Evolutionary conservation across 1,139 yeast species (phyloP).

Genomic region (Debaryomycetaceae sp.): DNA sequence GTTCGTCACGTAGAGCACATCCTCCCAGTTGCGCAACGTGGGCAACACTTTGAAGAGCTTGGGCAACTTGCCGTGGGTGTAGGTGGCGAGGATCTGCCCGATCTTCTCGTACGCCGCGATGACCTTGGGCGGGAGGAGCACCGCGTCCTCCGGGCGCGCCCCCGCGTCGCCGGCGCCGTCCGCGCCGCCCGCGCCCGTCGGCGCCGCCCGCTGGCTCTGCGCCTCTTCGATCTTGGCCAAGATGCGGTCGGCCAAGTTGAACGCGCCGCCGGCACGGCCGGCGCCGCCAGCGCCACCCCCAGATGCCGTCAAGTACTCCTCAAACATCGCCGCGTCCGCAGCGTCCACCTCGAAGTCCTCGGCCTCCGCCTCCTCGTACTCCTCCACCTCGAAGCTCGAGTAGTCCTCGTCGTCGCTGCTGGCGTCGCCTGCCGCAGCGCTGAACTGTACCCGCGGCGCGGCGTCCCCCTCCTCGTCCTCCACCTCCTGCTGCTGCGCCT

Average conservation of each 20-base stretch:
- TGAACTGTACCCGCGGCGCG: constrained; percentile 20
- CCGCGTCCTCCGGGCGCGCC: constrained; percentile 44
- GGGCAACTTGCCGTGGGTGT: constrained; percentile 94
- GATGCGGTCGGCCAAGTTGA: constrained; percentile 85
- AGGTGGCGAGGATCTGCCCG: constrained; percentile 82
- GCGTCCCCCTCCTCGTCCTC: constrained; percentile 53
- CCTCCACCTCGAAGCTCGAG: constrained; percentile 48
- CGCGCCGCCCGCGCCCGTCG: constrained; percentile 19
- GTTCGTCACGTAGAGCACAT: constrained; percentile 83
- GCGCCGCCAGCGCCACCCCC: constrained; percentile 23
- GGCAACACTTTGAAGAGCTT: constrained; percentile 94
- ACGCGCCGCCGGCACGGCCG: constrained; percentile 43
- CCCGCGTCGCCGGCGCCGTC: constrained; percentile 37
- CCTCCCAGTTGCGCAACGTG: constrained; percentile 90
- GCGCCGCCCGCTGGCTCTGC: constrained; percentile 36
- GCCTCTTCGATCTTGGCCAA: constrained; percentile 83
- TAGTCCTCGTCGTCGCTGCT: constrained; percentile 36
- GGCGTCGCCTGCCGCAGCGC: constrained; percentile 25
- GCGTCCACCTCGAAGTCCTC: constrained; percentile 64
- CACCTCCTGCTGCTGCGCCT: constrained; percentile 87
- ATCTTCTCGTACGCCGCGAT: constrained; percentile 91
- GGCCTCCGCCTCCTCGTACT: constrained; percentile 41
- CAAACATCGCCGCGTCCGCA: constrained; percentile 67
- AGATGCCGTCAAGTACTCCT: constrained; percentile 51
- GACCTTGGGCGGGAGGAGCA: constrained; percentile 89